Conservation (phyloP, 1,284 basidiomycete species). For the Malassezia japonica region DNA sequence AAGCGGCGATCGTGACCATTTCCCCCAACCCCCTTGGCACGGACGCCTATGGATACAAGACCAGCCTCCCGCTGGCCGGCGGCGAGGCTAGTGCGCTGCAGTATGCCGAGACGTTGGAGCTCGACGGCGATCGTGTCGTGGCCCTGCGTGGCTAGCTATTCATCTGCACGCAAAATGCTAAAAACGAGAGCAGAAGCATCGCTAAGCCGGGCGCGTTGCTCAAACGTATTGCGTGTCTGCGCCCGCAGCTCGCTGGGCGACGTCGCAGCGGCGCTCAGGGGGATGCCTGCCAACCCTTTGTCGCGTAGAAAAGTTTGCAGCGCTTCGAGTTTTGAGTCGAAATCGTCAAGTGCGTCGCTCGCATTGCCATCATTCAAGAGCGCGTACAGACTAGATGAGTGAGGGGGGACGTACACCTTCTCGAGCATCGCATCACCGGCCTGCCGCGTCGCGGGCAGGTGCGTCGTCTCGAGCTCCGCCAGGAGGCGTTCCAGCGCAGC, state of each 20-base stretch:
- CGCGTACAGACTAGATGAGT: neutral
- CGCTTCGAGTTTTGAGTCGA: neutral
- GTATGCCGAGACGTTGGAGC: neutral
- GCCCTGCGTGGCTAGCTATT: neutral
- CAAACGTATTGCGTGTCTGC: constrained; percentile 3
- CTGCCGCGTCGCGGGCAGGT: neutral
- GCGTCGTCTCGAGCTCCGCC: neutral
- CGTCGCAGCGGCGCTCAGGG: neutral
- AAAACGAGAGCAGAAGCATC: constrained; percentile 12
- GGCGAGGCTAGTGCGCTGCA: neutral
- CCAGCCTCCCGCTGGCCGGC: neutral
- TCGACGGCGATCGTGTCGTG: constrained; percentile 4
- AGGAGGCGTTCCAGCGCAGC: neutral
- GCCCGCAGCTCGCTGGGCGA: neutral
- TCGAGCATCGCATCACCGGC: constrained; percentile 7
- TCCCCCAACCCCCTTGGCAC: constrained; percentile 1
- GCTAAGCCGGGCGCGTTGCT: constrained; percentile 12
- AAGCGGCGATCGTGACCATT: constrained; percentile 10
- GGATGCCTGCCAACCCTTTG: constrained; percentile 6
- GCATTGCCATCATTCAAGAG: neutral
- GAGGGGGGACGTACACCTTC: constrained; percentile 1
- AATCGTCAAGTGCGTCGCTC: neutral
- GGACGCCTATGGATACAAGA: constrained; percentile 8
- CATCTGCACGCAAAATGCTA: constrained; percentile 2
- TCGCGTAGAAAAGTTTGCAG: neutral